Evolutionary conservation across 2,329 filamentous ascomycete species (phyloP).

Genomic region (Macrophomina tecta): DNA sequence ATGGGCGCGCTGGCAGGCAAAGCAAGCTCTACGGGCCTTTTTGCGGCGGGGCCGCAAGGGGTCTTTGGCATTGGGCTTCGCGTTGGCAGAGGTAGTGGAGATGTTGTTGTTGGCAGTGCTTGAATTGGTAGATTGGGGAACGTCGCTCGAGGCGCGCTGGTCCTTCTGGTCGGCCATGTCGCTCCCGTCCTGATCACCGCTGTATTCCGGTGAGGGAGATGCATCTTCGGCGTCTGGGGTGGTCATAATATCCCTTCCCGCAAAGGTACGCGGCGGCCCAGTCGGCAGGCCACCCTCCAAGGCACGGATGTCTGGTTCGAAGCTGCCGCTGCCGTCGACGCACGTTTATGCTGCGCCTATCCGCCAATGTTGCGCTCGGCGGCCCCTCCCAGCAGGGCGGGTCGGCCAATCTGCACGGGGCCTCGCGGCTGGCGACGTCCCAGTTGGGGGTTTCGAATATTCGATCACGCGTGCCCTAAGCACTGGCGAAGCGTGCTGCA

Average conservation of each 20-base stretch:
- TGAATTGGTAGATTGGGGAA: constrained; percentile 34
- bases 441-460: constrained; percentile 48
- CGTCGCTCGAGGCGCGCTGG: constrained; percentile 46
- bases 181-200: constrained; percentile 47
- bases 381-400: constrained; percentile 41
- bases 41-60: constrained; percentile 87
- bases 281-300: constrained; percentile 30
- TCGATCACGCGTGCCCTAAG: constrained; percentile 49
- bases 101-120: constrained; percentile 37
- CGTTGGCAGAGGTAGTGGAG: constrained; percentile 40
- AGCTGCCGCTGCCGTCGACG: constrained; percentile 42
- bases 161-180: constrained; percentile 53
- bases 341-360: constrained; percentile 50
- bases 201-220: constrained; percentile 55
- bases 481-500: constrained; percentile 42
- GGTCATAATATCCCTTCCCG: constrained; percentile 53
- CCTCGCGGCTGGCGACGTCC: constrained; percentile 42
- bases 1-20: constrained; percentile 95
- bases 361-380: constrained; percentile 45
- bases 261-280: constrained; percentile 28
- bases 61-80: constrained; percentile 72
- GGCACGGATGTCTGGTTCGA: constrained; percentile 44
- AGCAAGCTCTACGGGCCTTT: constrained; percentile 94
- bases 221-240: constrained; percentile 55
- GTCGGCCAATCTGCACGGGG: constrained; percentile 44